These are phyloP conservation scores for Fistulifera pelliculosa DNA, from an alignment of 108 stramenopile genomes.

Conservation along the genomic window DNA sequence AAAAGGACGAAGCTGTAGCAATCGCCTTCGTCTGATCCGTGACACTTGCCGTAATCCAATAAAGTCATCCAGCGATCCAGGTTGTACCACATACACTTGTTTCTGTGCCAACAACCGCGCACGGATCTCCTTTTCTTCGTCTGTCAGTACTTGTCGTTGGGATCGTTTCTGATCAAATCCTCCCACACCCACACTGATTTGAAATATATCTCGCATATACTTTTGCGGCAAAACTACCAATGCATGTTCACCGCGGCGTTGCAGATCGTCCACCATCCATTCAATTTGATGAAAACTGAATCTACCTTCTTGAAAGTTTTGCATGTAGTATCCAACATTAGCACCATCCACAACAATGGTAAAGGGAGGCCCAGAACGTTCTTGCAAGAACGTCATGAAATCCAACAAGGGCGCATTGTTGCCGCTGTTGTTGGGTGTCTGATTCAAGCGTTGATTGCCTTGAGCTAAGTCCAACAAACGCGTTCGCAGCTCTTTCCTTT, in stretches of 20 bases:
- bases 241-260: slow-evolving; percentile 60
- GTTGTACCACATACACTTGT: slow-evolving; percentile 49
- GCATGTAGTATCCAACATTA: slow-evolving; percentile 77
- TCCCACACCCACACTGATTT: slow-evolving; percentile 5
- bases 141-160: slow-evolving; percentile 27
- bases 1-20: too few relatives aligned
- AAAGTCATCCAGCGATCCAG: slow-evolving; percentile 72
- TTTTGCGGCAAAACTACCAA: slow-evolving; percentile 72
- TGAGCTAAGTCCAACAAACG: slow-evolving; percentile 33
- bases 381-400: slow-evolving; percentile 64
- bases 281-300: slow-evolving; percentile 63
- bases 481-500: slow-evolving; percentile 45
- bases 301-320: slow-evolving; percentile 62
- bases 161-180: slow-evolving; percentile 8
- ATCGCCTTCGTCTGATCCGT: slow-evolving; percentile 42
- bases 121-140: slow-evolving; percentile 25
- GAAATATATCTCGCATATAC: slow-evolving; percentile 38
- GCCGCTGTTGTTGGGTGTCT: slow-evolving; percentile 9
- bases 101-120: slow-evolving; percentile 19
- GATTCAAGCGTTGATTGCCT: slow-evolving; percentile 16
- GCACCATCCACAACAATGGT: slow-evolving; percentile 80
- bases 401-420: slow-evolving; percentile 27
- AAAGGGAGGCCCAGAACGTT: slow-evolving; percentile 60
- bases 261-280: slow-evolving; percentile 58
- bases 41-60: slow-evolving; percentile 81